Percentiles rank a stretch among this genome's conserved stretches.
These are phyloP conservation scores for Termitomyces sp. DNA, from an alignment of 768 basidiomycete species.

Conservation along the genomic window DNA sequence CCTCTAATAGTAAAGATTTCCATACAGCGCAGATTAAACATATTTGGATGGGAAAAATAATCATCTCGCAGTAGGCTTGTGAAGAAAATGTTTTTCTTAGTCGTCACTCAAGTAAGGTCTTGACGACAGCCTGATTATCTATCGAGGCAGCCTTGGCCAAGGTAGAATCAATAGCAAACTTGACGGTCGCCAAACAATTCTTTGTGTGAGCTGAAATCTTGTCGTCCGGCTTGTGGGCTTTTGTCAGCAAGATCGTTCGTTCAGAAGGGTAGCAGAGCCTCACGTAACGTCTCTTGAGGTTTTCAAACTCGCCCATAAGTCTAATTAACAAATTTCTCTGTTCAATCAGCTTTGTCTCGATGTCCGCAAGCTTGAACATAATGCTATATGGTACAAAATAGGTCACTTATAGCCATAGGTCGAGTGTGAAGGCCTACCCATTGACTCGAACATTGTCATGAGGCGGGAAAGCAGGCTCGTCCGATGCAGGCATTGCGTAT, in stretches of 20 bases:
- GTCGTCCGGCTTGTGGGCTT: not conserved
- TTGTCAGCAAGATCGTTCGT: not conserved
- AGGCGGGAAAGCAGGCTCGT: conserved; percentile 3
- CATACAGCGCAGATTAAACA: not conserved
- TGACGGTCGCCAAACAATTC: not conserved
- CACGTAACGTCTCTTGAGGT: conserved; percentile 4
- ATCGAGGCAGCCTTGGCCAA: conserved; percentile 5
- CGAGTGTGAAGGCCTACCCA: not conserved
- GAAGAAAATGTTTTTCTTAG: not conserved
- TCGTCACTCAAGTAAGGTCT: not conserved
- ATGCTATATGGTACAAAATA: not conserved
- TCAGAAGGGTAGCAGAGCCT: not conserved
- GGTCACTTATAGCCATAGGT: too few relatives aligned
- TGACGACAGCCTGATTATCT: not conserved
- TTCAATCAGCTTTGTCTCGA: conserved; percentile 4
- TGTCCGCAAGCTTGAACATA: conserved; percentile 2
- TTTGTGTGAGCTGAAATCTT: not conserved
- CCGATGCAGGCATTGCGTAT: not conserved
- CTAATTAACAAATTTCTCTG: not conserved
- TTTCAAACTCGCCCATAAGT: not conserved
- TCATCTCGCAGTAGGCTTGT: not conserved
- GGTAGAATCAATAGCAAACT: conserved; percentile 1
- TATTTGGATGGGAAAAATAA: not conserved
- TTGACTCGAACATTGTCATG: conserved; percentile 1
- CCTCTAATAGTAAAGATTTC: not conserved